Base-by-base conservation (phyloP, 352 stramenopile species). In the Globisporangium carolinianum region DNA sequence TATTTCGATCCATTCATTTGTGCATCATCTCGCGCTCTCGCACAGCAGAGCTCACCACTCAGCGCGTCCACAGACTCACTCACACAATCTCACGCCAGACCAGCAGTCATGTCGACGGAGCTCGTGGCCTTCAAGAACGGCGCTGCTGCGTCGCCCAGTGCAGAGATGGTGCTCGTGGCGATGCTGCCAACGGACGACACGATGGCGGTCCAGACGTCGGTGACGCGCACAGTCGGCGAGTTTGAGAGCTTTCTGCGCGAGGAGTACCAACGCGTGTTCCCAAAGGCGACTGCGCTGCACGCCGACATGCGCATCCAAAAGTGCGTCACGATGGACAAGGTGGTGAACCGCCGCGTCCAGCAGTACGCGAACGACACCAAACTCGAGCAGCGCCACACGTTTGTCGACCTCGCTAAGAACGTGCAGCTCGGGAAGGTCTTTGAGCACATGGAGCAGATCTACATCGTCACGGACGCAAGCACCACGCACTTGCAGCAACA, bases 361-460 rank as follows among this genome's bases (percentile, higher is more conserved):
- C 58, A 61, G 35, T 53, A 63, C 14, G 41, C 11, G 24, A 45
- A 51, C 55, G 42, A 63, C 37, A 53, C 51, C 54, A 47, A 71
- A 46, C 59, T 61, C 50, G 18, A 65, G 53, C 48, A 63, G 41
- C 43, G 43, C 42, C 76, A 84, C 57, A 78, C 58, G 42, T 91
- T 89, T 46, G 79, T 88, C 50, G 81, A 91, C 47, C 60, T 91
- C 51, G 76, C 76, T 61, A 91, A 91, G 71, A 87, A 84, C 38
- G 77, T 88, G 47, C 81, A 91, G 63, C 69, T 77, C 11, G 79
- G 79, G 56, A 89, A 89, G 48, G 75, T 85, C 36, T 91, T 91
- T 57, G 51, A 70, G 53, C 73, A 83, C 60, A 91, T 91, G 81
- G 81, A 91, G 67, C 81, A 87, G 63, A 76, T 91, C 37, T 91